phyloP scores from a whole-genome alignment of 2,329 filamentous ascomycete genomes.

The Paradendryphiella salina region DNA sequence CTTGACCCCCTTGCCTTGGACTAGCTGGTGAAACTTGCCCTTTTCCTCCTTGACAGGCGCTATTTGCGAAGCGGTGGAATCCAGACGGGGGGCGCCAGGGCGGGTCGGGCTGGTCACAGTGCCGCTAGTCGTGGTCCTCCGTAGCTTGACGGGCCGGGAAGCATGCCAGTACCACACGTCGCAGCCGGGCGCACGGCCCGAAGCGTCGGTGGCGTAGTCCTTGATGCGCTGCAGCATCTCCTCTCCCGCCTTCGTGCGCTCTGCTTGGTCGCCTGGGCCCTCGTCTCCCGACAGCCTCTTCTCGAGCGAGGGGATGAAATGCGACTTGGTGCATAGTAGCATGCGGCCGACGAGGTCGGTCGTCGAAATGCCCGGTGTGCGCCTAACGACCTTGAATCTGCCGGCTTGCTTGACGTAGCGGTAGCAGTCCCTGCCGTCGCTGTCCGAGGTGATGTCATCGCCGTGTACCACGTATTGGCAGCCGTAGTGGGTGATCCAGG shows the following conservation, averaged over 20 bases:
- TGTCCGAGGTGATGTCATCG: conserved; percentile 95
- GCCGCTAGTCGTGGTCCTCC: conserved; percentile 39
- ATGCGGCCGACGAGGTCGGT: conserved; percentile 98
- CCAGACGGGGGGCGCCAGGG: conserved; percentile 34
- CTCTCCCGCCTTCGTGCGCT: conserved; percentile 64
- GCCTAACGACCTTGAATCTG: conserved; percentile 94
- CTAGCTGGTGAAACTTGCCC: conserved; percentile 68
- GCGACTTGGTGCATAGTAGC: conserved; percentile 90
- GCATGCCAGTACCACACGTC: conserved; percentile 84
- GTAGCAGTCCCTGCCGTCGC: conserved; percentile 93
- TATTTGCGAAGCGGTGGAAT: conserved; percentile 44
- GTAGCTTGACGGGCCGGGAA: conserved; percentile 49
- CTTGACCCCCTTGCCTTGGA: conserved; percentile 70
- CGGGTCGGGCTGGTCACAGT: conserved; percentile 16
- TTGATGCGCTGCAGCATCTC: conserved; percentile 77
- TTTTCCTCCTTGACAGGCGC: conserved; percentile 57
- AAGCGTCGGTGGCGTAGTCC: conserved; percentile 86
- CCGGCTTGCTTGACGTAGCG: conserved; percentile 93
- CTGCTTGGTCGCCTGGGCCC: conserved; percentile 69
- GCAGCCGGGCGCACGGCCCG: conserved; percentile 74
- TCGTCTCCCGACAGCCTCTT: conserved; percentile 70
- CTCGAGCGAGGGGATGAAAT: conserved; percentile 84
- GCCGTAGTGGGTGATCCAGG: conserved; percentile 94
- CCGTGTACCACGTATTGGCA: conserved; percentile 96
- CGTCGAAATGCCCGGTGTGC: conserved; percentile 94